Evolutionary conservation across 1,284 basidiomycete genomes (phyloP).

Genomic region (Malassezia vespertilionis): DNA sequence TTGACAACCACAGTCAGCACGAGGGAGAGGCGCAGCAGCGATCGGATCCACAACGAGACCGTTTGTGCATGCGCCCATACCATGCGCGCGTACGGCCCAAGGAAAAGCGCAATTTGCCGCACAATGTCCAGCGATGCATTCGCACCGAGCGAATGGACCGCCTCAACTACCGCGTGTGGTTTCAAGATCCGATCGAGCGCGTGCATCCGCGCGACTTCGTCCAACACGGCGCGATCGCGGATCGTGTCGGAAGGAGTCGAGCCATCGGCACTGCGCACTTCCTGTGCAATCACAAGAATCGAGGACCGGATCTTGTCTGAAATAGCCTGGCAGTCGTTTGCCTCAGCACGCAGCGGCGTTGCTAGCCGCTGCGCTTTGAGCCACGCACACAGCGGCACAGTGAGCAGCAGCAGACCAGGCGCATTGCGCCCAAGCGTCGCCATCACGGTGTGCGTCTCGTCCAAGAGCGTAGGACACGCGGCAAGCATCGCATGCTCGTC

Average conservation of each 20-base stretch:
- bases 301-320: slow-evolving; percentile 29
- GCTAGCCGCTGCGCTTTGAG: too few relatives aligned
- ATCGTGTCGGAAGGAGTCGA: background rate
- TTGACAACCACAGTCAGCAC: slow-evolving; percentile 65
- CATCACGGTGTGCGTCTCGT: background rate
- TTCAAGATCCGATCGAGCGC: slow-evolving; percentile 5
- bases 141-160: background rate
- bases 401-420: slow-evolving; percentile 4
- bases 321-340: background rate
- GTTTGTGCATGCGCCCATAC: slow-evolving; percentile 50
- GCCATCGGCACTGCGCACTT: slow-evolving; percentile 16
- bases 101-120: slow-evolving; percentile 27
- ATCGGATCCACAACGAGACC: slow-evolving; percentile 58
- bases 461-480: background rate
- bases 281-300: slow-evolving; percentile 39
- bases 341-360: too few relatives aligned
- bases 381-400: too few relatives aligned
- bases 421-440: background rate
- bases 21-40: slow-evolving; percentile 73
- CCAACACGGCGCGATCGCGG: background rate
- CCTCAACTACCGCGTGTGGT: slow-evolving; percentile 1
- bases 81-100: slow-evolving; percentile 26
- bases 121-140: background rate
- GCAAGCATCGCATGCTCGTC: background rate
- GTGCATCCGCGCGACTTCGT: background rate